Base-by-base conservation (phyloP, 768 basidiomycete species). In the Naganishia vaughanmartiniae region DNA sequence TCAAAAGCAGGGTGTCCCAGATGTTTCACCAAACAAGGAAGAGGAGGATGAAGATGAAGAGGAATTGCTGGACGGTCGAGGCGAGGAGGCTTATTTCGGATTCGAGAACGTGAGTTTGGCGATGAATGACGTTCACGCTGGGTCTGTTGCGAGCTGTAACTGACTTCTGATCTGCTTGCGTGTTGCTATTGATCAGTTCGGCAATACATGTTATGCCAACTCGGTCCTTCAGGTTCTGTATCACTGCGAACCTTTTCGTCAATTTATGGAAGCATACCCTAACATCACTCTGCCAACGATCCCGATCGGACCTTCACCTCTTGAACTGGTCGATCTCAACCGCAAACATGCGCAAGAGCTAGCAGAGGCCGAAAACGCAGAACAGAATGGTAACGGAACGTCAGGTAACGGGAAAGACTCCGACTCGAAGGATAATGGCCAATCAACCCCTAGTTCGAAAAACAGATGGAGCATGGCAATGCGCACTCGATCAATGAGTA, bases 191-290 rank as follows among this genome's bases (percentile, higher is more conserved):
- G 5, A 54, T 36, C 45, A 69, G 68, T 96, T 95, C 84, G 93
- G 93, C 48, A 98, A 97, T 80, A 98, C 92, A 56, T 98, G 93
- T 83, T 99, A 99, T 82, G 93, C 90, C 83, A 99, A 98, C 82
- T 96, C 95, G n/a, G 93, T 99, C 28, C 85, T 99, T 19, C 95
- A 99, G 81, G 89, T 96, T 0, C 87, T 98, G 67, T 99, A 97
- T 83, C 95, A 94, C 81, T 97, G 93, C 80, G 83, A 87, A 28
- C 94, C 95, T 1, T 97, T 99, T 80, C 87, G 94, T 63, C 90
- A 94, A 60, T 90, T 96, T 69, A 85, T 97, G 74, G 90, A 80
- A 54, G 75, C 79, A 26, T 82, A 81, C 54, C 79, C 79, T 3
- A 75, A 78, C 89, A 74, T 84, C 85, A 71, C 76, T 83, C 66